Evolutionary conservation across 2,329 filamentous ascomycete genomes (phyloP).

Genomic region (Fusarium clavum): DNA sequence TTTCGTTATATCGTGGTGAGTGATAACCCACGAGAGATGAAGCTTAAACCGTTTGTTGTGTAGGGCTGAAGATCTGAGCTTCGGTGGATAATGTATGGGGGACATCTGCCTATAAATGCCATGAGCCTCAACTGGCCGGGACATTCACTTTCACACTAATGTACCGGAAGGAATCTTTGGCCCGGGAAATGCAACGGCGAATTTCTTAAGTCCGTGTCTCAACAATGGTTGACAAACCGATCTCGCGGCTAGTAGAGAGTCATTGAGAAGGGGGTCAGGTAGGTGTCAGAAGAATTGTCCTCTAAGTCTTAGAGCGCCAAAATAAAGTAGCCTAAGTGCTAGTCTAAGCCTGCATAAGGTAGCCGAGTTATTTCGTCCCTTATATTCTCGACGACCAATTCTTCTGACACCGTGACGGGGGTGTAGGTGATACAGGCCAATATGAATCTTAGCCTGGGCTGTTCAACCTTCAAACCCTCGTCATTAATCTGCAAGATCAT

Average conservation of each 20-base stretch:
- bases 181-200: slow-evolving; percentile 11
- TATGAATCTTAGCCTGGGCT: not conserved
- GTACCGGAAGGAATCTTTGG: slow-evolving; percentile 5
- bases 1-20: not conserved
- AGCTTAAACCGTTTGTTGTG: not conserved
- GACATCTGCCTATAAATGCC: slow-evolving; percentile 15
- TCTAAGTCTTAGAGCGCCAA: not conserved
- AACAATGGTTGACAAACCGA: not conserved
- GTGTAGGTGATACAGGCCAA: slow-evolving; percentile 8
- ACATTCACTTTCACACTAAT: slow-evolving; percentile 11
- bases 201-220: slow-evolving; percentile 29
- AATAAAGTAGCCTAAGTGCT: not conserved
- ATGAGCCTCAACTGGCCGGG: not conserved
- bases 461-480: not conserved
- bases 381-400: not conserved
- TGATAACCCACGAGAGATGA: not conserved
- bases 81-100: not conserved
- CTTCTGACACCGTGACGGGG: not conserved
- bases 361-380: not conserved
- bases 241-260: slow-evolving; percentile 8
- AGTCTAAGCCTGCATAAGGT: not conserved
- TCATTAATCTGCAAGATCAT: slow-evolving; percentile 4
- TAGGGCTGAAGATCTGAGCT: not conserved
- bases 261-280: not conserved
- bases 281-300: not conserved